Evolutionary conservation across 306 rosid genomes (phyloP), one percentile per base, ranked within the genome.

Genomic region (Cucurbita ficifolia): DNA sequence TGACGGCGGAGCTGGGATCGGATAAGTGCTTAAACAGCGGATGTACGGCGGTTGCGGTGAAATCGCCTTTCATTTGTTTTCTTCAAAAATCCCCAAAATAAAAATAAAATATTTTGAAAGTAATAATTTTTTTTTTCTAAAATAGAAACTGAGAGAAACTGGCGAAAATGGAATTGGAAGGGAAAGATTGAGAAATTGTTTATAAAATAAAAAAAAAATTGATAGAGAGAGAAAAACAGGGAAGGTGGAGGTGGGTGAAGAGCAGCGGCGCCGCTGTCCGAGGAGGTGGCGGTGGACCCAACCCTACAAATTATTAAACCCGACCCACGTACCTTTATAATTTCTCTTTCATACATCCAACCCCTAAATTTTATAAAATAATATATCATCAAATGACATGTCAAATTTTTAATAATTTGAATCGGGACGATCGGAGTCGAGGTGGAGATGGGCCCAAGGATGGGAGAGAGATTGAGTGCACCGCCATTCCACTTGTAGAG

Each of bases 221-320:
- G 10, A 3, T 1, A n/a, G 35, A n/a, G 33, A 16, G 19, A 8
- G 16, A 59, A 60, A 77, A 65, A 63, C 50, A 54, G 36, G 58
- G 38, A 68, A 21, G 67, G 36, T 14, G 71, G 35, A 1, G 56
- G 5, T 22, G 29, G 52, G 96, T 83, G 22, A 74, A 82, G 93
- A 82, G 88, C 84, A 78, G 81, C 83, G 88, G 90, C 87, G 96
- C 93, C 87, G 93, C 90, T 92, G 86, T 88, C 79, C 64, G 82
- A 85, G 86, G 87, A 79, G 77, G 46, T 48, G 35, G 59, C 10
- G 77, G 22, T 78, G 33, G 33, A 29, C 33, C 33, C 33, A 29
- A 29, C 33, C 33, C 33, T 29, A 29, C 33, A 29, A 29, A 29
- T 29, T 29, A 29, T 29, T 29, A 3, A 29, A 29, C 33, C 33